These are phyloP conservation scores for Fragaria vesca DNA, from an alignment of 306 rosid genomes.

Conservation along the genomic window DNA sequence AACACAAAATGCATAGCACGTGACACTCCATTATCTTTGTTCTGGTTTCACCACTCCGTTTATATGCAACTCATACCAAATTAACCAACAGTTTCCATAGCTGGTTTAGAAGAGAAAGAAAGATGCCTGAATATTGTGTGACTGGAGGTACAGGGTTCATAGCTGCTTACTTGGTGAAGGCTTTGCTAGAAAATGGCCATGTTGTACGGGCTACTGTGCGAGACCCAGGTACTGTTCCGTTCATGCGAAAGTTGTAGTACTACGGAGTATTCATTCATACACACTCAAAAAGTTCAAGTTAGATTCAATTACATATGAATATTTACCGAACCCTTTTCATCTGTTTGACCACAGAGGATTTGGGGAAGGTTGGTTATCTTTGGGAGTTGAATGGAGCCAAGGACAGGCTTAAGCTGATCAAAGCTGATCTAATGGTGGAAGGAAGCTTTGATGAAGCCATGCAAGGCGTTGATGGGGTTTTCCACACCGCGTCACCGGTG, in stretches of 20 bases:
- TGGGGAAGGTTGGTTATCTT: slow-evolving; percentile 57
- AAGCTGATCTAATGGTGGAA: slow-evolving; percentile 63
- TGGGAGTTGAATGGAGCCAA: slow-evolving; percentile 59
- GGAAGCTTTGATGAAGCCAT: slow-evolving; percentile 75
- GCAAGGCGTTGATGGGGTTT: slow-evolving; percentile 69
- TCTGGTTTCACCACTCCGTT: neutral
- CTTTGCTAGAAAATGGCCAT: slow-evolving; percentile 64
- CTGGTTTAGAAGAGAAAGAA: neutral
- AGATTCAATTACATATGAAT: neutral
- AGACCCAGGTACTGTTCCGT: slow-evolving; percentile 53
- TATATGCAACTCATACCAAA: neutral
- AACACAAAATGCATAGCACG: neutral
- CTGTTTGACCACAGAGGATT: slow-evolving; percentile 36
- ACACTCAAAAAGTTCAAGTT: neutral
- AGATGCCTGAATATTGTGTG: slow-evolving; percentile 74
- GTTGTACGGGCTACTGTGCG: slow-evolving; percentile 67
- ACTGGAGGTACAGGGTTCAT: slow-evolving; percentile 89
- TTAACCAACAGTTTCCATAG: neutral
- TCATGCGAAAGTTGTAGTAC: neutral
- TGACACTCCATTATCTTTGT: neutral
- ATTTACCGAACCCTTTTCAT: neutral
- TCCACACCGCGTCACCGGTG: slow-evolving; percentile 84
- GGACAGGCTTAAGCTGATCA: slow-evolving; percentile 56
- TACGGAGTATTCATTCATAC: neutral
- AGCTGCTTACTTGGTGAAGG: slow-evolving; percentile 64